Evolutionary conservation across 2,329 filamentous ascomycete genomes (phyloP).

Genomic region (Diaporthe citriasiana): DNA sequence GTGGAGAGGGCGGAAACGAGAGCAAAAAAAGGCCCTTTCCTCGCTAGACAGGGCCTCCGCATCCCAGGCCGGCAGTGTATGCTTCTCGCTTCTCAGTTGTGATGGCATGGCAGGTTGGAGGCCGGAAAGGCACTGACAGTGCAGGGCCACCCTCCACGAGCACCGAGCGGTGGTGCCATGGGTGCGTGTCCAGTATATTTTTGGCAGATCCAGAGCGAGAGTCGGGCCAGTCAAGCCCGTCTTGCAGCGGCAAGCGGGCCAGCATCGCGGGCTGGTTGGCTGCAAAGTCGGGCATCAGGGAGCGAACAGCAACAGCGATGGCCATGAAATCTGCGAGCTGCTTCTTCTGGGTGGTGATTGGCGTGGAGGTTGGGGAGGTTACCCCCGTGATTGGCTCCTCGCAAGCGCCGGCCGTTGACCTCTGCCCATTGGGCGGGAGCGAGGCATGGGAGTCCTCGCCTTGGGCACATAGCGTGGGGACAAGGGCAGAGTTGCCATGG

Average conservation of each 20-base stretch:
- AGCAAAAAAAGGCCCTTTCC: background rate
- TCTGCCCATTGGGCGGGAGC: slow-evolving; percentile 35
- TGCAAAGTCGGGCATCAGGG: slow-evolving; percentile 42
- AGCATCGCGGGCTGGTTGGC: slow-evolving; percentile 51
- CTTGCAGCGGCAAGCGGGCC: slow-evolving; percentile 48
- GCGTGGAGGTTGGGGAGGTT: slow-evolving; percentile 28
- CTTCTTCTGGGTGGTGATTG: slow-evolving; percentile 40
- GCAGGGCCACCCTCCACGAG: slow-evolving; percentile 39
- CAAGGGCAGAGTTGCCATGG: slow-evolving; percentile 34
- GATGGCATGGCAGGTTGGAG: slow-evolving; percentile 31
- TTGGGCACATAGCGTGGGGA: slow-evolving; percentile 36
- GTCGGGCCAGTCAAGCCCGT: slow-evolving; percentile 33
- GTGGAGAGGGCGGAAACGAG: slow-evolving; percentile 25
- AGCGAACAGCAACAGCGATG: slow-evolving; percentile 30
- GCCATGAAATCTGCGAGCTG: slow-evolving; percentile 35
- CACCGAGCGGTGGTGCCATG: slow-evolving; percentile 34
- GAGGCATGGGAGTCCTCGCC: slow-evolving; percentile 38
- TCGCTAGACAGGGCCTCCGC: slow-evolving; percentile 32
- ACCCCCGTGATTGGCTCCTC: slow-evolving; percentile 34
- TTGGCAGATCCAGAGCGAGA: slow-evolving; percentile 46
- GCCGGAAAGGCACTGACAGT: slow-evolving; percentile 35
- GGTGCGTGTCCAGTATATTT: slow-evolving; percentile 46
- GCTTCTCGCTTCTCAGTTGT: slow-evolving; percentile 28
- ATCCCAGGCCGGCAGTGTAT: slow-evolving; percentile 38
- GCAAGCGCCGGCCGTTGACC: slow-evolving; percentile 41